Percentiles rank a stretch among this genome's conserved stretches.
Evolutionary conservation across 1,284 basidiomycete genomes (phyloP).

Genomic region (Cutaneotrichosporon sp.): DNA sequence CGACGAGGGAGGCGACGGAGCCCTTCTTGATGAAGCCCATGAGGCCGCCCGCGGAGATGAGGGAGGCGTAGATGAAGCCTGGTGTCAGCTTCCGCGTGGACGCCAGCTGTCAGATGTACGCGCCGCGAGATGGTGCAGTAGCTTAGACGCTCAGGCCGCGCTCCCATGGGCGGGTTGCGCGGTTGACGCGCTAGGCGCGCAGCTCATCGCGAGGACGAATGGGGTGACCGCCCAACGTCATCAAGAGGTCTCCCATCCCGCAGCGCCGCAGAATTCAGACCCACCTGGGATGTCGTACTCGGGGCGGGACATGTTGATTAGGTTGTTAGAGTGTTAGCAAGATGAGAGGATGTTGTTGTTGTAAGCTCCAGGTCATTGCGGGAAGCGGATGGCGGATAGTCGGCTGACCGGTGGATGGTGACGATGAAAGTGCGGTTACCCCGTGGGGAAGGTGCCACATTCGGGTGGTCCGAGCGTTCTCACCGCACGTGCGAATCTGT

Average conservation of each 20-base stretch:
- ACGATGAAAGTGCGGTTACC: background rate
- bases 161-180: too few relatives aligned
- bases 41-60: constrained; percentile 40
- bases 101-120: too few relatives aligned
- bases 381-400: background rate
- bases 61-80: constrained; percentile 43
- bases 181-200: too few relatives aligned
- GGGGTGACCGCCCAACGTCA: too few relatives aligned
- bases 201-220: too few relatives aligned
- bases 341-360: background rate
- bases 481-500: constrained; percentile 8
- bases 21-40: constrained; percentile 43
- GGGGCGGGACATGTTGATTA: background rate
- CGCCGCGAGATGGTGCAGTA: too few relatives aligned
- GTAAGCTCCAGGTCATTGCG: background rate
- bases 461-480: background rate
- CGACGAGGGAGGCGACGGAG: constrained; percentile 41
- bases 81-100: constrained; percentile 1
- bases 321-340: background rate
- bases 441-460: constrained; percentile 6
- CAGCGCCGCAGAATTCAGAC: too few relatives aligned
- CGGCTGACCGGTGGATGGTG: background rate
- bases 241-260: too few relatives aligned
- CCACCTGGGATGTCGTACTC: constrained; percentile 27
- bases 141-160: too few relatives aligned